phyloP scores from a whole-genome alignment of 441 rosid genomes.

The Lepidium campestre region DNA sequence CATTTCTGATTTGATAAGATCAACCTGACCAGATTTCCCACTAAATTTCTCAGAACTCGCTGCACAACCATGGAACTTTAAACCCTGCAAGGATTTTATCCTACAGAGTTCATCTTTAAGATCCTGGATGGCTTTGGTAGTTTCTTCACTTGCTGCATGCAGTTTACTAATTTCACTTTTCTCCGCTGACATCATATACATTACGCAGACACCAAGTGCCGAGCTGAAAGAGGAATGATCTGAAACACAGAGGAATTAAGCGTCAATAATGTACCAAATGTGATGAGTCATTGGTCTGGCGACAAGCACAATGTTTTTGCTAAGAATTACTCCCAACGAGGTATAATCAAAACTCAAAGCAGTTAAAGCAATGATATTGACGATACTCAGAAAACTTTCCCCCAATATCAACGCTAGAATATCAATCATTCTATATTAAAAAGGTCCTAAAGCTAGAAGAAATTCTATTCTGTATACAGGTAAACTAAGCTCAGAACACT shows the following conservation, averaged over 20 bases:
- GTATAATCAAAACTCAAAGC: not conserved
- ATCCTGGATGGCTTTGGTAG: conserved; percentile 60
- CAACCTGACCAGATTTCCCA: conserved; percentile 18
- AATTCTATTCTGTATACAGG: not conserved
- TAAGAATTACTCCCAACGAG: not conserved
- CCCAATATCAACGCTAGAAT: not conserved
- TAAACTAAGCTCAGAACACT: not conserved
- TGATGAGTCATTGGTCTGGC: not conserved
- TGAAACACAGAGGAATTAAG: conserved; percentile 24
- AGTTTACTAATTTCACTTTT: conserved; percentile 61
- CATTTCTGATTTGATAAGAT: conserved; percentile 18
- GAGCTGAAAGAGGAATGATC: conserved; percentile 54
- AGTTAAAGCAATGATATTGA: not conserved
- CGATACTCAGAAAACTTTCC: not conserved
- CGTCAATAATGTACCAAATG: not conserved
- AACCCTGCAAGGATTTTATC: conserved; percentile 36
- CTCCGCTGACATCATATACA: conserved; percentile 80
- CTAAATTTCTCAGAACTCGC: conserved; percentile 22
- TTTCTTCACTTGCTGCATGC: conserved; percentile 60
- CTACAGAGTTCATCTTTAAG: conserved; percentile 55
- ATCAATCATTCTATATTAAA: not conserved
- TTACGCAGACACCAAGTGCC: conserved; percentile 69
- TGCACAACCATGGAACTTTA: conserved; percentile 15
- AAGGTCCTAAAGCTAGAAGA: not conserved
- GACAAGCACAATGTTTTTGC: not conserved